These are phyloP conservation scores for Tetrapisispora nanseiensis DNA, from an alignment of 805 yeast species.

Conservation along the genomic window DNA sequence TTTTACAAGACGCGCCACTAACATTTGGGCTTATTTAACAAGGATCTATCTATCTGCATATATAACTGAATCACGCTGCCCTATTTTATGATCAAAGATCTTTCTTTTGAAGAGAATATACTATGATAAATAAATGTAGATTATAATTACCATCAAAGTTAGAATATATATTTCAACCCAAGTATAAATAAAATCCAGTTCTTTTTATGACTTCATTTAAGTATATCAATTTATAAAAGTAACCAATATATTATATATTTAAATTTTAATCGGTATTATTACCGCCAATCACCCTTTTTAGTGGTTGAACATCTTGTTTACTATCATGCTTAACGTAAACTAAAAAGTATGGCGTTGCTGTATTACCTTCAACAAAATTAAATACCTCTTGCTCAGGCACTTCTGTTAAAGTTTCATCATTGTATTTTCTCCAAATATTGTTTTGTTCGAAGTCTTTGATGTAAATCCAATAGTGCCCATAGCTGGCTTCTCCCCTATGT, in stretches of 20 bases:
- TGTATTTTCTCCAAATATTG: slow-evolving; percentile 71
- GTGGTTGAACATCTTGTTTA: slow-evolving; percentile 49
- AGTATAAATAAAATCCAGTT: no score
- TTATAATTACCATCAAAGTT: no score
- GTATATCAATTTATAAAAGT: no score
- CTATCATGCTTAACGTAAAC: slow-evolving; percentile 69
- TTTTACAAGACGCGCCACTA: no score
- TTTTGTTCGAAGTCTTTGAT: slow-evolving; percentile 63
- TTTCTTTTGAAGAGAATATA: no score
- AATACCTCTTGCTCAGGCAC: slow-evolving; percentile 57
- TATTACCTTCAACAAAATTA: slow-evolving; percentile 55
- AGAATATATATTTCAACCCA: no score
- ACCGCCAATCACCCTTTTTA: slow-evolving; percentile 35
- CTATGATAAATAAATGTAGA: no score
- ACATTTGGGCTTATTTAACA: no score
- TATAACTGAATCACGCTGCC: no score
- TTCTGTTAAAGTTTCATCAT: slow-evolving; percentile 89
- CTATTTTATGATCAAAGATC: no score
- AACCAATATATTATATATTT: neutral
- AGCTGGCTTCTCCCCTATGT: slow-evolving; percentile 91
- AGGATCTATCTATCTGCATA: no score
- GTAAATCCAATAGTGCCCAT: slow-evolving; percentile 96
- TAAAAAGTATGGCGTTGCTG: slow-evolving; percentile 89
- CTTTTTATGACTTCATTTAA: no score
- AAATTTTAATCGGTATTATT: neutral